Percentiles rank a stretch among this genome's conserved stretches.
Evolutionary conservation across 805 yeast genomes (phyloP).

Genomic region (Novakomyces olei): DNA sequence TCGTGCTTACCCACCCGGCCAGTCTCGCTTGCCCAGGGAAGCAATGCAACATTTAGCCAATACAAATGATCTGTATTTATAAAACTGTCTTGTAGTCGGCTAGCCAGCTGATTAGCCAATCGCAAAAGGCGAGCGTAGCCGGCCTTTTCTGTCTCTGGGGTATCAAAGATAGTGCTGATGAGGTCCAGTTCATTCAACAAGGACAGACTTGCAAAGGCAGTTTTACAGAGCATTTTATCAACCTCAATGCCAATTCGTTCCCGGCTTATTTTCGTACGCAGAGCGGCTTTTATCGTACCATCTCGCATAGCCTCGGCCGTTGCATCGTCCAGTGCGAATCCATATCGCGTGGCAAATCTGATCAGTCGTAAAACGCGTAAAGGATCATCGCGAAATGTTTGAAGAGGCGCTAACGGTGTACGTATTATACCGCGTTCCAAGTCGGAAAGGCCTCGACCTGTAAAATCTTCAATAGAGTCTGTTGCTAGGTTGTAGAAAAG

Average conservation of each 20-base stretch:
- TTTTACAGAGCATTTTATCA: constrained; percentile 40
- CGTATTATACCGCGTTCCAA: constrained; percentile 45
- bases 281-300: constrained; percentile 31
- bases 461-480: constrained; percentile 59
- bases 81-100: constrained; percentile 1
- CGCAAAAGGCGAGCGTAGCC: constrained; percentile 6
- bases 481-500: constrained; percentile 63
- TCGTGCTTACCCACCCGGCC: not conserved
- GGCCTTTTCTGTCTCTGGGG: constrained; percentile 9
- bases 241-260: constrained; percentile 80
- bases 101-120: constrained; percentile 5
- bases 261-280: constrained; percentile 56
- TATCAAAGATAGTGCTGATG: constrained; percentile 7
- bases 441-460: constrained; percentile 55
- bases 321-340: constrained; percentile 37
- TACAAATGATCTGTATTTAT: not conserved
- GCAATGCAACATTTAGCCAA: constrained; percentile 1
- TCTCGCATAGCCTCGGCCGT: constrained; percentile 43
- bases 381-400: constrained; percentile 88
- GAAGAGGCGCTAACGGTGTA: constrained; percentile 68
- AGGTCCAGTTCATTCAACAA: constrained; percentile 8
- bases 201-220: constrained; percentile 9
- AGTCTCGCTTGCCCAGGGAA: not conserved
- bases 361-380: constrained; percentile 66
- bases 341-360: constrained; percentile 63